phyloP scores from a whole-genome alignment of 306 rosid genomes.

The Echinosophora koreensis region DNA sequence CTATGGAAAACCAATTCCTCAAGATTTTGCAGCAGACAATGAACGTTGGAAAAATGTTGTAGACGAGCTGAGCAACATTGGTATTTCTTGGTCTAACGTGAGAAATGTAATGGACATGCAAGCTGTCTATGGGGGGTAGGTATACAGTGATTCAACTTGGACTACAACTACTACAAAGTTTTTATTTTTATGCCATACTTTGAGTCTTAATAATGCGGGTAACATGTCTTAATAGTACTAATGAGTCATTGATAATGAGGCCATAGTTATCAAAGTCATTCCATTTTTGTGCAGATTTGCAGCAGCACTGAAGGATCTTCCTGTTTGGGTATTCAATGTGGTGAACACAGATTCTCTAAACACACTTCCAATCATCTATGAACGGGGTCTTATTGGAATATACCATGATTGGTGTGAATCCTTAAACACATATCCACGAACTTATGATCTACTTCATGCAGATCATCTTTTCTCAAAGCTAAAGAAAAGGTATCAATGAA shows the following conservation, averaged over 20 bases:
- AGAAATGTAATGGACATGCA: conserved; percentile 92
- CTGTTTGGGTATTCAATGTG: conserved; percentile 83
- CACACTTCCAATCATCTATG: conserved; percentile 85
- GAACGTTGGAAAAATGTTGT: conserved; percentile 77
- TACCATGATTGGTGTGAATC: conserved; percentile 96
- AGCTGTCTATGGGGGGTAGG: conserved; percentile 85
- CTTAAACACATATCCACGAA: conserved; percentile 87
- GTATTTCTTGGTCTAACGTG: conserved; percentile 74
- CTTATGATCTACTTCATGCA: conserved; percentile 83
- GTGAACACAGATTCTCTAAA: conserved; percentile 76
- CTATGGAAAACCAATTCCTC: conserved; percentile 72
- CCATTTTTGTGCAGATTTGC: conserved; percentile 67
- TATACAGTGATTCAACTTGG: neutral
- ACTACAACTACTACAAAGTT: neutral
- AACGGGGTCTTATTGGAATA: conserved; percentile 84
- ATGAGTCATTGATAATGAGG: neutral
- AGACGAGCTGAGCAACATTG: conserved; percentile 60
- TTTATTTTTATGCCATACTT: neutral
- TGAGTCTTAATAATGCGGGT: neutral
- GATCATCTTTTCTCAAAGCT: conserved; percentile 80
- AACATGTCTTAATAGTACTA: neutral
- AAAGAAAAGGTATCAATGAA: conserved; percentile 61
- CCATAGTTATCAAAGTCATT: neutral
- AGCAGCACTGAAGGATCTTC: conserved; percentile 70
- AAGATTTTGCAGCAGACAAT: conserved; percentile 69